A percentile compares a stretch with the other conserved stretches of the same genome.
These are phyloP conservation scores for Exophiala viscosa DNA, from an alignment of 2,329 filamentous ascomycete species.

Conservation along the genomic window DNA sequence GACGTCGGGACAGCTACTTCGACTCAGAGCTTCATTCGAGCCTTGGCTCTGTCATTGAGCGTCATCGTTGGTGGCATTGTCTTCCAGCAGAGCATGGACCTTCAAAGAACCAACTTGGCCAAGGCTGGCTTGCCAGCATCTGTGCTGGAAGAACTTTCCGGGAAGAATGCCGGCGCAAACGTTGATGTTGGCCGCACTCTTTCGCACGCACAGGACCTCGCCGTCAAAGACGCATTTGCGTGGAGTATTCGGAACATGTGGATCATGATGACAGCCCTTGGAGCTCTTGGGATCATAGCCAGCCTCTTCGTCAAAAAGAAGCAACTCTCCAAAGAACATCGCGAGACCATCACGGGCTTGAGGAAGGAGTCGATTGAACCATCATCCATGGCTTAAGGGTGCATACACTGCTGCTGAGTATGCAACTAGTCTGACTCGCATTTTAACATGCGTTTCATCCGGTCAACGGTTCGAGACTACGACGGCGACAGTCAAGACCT, in stretches of 20 bases:
- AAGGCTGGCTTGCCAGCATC: slow-evolving; percentile 29
- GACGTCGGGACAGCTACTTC: slow-evolving; percentile 58
- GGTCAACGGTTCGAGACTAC: not conserved
- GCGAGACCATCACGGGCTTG: slow-evolving; percentile 44
- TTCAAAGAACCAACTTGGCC: slow-evolving; percentile 15
- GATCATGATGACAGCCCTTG: slow-evolving; percentile 38
- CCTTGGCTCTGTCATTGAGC: slow-evolving; percentile 55
- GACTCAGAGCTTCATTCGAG: slow-evolving; percentile 59
- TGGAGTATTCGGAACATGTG: slow-evolving; percentile 47
- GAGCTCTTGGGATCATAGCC: slow-evolving; percentile 14
- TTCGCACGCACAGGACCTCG: slow-evolving; percentile 31
- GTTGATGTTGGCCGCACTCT: slow-evolving; percentile 28
- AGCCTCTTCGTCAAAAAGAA: slow-evolving; percentile 38
- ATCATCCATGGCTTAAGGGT: not conserved
- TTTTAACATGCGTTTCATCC: not conserved
- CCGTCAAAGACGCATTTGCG: slow-evolving; percentile 42
- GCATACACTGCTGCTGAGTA: not conserved
- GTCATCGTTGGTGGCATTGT: slow-evolving; percentile 57
- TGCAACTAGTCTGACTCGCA: not conserved
- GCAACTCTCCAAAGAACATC: slow-evolving; percentile 41
- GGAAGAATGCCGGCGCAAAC: slow-evolving; percentile 32
- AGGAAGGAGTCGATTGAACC: slow-evolving; percentile 28
- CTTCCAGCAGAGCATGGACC: slow-evolving; percentile 39
- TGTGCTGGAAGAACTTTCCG: slow-evolving; percentile 20
- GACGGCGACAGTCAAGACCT: not conserved